Evolutionary conservation across 2,329 filamentous ascomycete species (phyloP), one percentile per base, ranked within the genome.

Genomic region (Coccinonectria pachysandricola): DNA sequence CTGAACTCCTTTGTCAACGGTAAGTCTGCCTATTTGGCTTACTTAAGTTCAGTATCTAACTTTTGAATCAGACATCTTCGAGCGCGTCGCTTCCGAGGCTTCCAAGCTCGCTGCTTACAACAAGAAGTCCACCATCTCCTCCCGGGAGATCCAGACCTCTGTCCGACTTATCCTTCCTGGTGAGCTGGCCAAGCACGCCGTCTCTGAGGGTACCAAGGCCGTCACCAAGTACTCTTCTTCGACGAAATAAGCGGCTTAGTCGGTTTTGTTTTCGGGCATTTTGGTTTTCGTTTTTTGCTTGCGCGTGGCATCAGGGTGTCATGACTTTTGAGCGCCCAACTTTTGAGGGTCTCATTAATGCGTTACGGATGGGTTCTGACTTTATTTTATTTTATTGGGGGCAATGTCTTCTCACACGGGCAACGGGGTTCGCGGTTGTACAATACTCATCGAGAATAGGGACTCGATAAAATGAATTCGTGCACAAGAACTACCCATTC

Each of bases 71-170:
- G 86, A 98, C 55, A 98, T 98, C 60, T 98, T 98, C 62, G 91
- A 98, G 79, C 87, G 91, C 50, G 88, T 98, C 49, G 91, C 91
- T 43, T 95, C 91, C 34, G 91, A 98, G 68, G 91, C 91, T 27
- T 94, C 85, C 59, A 98, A 98, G 80, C 80, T 98, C 37, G 91
- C 91, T 48, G 91, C 91, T 41, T 98, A 98, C 75, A 98, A 98
- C 81, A 98, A 96, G 82, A 98, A 98, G 76, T 96, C 88, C 26
- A 98, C 91, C 59, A 98, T 98, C 67, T 96, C 88, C 28, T 96
- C 91, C 46, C 82, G 91, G 56, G 91, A 98, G 70, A 98, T 98
- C 58, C 91, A 98, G 75, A 98, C 91, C 50, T 95, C 91, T 48
- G 91, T 98, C 50, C 82, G 91, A 46, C 78, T 98, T 38, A 98